Conservation (phyloP, 768 basidiomycete species). For the Brasilioporus rufonigricans region DNA sequence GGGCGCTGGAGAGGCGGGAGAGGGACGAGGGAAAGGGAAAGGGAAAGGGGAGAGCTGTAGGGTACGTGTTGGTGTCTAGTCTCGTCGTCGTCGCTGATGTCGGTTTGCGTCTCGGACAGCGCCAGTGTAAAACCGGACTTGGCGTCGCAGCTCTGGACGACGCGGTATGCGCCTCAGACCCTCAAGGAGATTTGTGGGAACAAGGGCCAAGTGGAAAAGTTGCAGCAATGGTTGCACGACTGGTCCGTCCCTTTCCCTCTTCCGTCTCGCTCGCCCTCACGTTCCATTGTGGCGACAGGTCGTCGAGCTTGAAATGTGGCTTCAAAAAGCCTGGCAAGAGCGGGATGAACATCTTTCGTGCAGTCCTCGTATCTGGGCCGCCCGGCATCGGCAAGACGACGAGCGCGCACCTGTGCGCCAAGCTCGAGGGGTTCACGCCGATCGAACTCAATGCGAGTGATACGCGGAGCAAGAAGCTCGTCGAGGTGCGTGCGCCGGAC, state of each 20-base stretch:
- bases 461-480: conserved; percentile 91
- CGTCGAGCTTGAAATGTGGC: conserved; percentile 60
- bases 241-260: conserved; percentile 53
- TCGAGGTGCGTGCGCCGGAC: conserved; percentile 59
- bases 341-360: conserved; percentile 82
- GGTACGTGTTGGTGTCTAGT: conserved; percentile 10
- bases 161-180: conserved; percentile 85
- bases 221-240: conserved; percentile 81
- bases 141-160: conserved; percentile 86
- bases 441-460: conserved; percentile 98
- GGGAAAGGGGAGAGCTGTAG: conserved; percentile 12
- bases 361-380: conserved; percentile 86
- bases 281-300: conserved; percentile 53
- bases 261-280: not conserved
- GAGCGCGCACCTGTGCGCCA: conserved; percentile 89
- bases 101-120: not conserved
- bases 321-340: conserved; percentile 97
- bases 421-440: conserved; percentile 85
- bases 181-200: conserved; percentile 95
- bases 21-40: conserved; percentile 38
- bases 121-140: conserved; percentile 40
- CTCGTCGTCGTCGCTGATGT: not conserved
- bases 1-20: conserved; percentile 76
- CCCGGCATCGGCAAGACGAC: conserved; percentile 99
- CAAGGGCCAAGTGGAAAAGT: conserved; percentile 86